These are phyloP conservation scores for Candolleomyces aberdarensis DNA, from an alignment of 768 basidiomycete species.

Conservation along the genomic window DNA sequence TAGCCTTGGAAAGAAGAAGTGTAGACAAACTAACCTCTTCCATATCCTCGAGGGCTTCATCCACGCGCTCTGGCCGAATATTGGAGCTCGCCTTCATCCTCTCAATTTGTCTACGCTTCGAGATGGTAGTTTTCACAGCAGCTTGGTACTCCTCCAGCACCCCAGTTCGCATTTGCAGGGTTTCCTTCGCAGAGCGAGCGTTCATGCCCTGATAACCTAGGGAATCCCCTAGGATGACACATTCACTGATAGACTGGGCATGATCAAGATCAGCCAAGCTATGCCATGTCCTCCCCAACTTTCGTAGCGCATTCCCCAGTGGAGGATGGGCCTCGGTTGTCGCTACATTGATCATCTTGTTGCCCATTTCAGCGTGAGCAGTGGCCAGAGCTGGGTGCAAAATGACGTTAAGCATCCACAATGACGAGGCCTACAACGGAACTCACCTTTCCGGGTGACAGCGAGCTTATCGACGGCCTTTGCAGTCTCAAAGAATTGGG, in stretches of 20 bases:
- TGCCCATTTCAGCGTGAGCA: constrained; percentile 88
- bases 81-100: constrained; percentile 82
- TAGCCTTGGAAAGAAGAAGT: constrained; percentile 6
- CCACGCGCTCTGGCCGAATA: constrained; percentile 82
- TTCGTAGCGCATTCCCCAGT: constrained; percentile 78
- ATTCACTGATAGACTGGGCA: constrained; percentile 91
- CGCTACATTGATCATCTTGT: constrained; percentile 84
- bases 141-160: constrained; percentile 93
- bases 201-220: constrained; percentile 96
- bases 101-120: constrained; percentile 89
- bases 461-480: constrained; percentile 89
- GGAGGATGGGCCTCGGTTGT: constrained; percentile 87
- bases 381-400: constrained; percentile 60
- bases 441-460: constrained; percentile 69
- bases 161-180: constrained; percentile 81
- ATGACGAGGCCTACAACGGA: not conserved
- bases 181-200: constrained; percentile 95
- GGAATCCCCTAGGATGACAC: constrained; percentile 93
- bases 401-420: constrained; percentile 3
- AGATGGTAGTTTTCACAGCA: constrained; percentile 90
- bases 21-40: constrained; percentile 63
- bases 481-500: constrained; percentile 88
- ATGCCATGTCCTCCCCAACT: constrained; percentile 86
- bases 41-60: constrained; percentile 89
- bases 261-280: constrained; percentile 85